Evolutionary conservation across 805 yeast genomes (phyloP), one percentile per base, ranked within the genome.

Genomic region (Barnettozyma vustinii): DNA sequence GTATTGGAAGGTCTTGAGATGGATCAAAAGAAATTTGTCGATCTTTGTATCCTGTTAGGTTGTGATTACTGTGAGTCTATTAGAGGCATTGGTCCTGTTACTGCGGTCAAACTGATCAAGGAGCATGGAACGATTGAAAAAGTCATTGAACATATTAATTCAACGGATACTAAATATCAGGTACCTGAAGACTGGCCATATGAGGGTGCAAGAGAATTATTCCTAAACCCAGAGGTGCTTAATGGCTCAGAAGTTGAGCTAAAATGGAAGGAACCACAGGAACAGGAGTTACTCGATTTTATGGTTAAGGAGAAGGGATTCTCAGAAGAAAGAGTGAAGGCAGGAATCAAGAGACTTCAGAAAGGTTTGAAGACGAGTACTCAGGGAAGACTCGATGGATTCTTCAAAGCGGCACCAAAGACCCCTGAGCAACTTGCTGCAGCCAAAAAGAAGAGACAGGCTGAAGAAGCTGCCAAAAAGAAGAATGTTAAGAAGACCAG

Each of bases 51-150:
- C 39, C 73, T 94, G 59, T 71, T 94, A 42, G 99, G 99, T 1
- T 94, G 99, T 68, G 99, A 94, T 71, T 94, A 94, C 67, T 89
- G 97, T 69, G 97, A 92, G 55, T 87, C 97, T 4, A 91, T 94
- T 50, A 81, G 81, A 58, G 99, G 99, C 21, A 84, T 94, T 52
- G 99, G 99, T 9, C 98, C 98, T 1, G 94, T 87, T 2, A 92
- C 97, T 1, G 99, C 97, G 0, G 73, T 78, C 54, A 92, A 94
- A 61, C 74, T 94, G 52, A 88, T 94, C 53, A 84, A 83, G 62
- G 96, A 92, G 61, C 90, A 88, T 64, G 83, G 85, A 1, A 74
- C 85, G 0, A 73, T 94, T 43, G 98, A 92, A 52, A 83, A 83
- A 36, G 81, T 94, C 39, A 78, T 92, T 37, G 81, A 80, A 56